A percentile compares a stretch with the other conserved stretches of the same genome.
Evolutionary conservation across 805 yeast species (phyloP).

Genomic region (Metschnikowia drakensbergensis): DNA sequence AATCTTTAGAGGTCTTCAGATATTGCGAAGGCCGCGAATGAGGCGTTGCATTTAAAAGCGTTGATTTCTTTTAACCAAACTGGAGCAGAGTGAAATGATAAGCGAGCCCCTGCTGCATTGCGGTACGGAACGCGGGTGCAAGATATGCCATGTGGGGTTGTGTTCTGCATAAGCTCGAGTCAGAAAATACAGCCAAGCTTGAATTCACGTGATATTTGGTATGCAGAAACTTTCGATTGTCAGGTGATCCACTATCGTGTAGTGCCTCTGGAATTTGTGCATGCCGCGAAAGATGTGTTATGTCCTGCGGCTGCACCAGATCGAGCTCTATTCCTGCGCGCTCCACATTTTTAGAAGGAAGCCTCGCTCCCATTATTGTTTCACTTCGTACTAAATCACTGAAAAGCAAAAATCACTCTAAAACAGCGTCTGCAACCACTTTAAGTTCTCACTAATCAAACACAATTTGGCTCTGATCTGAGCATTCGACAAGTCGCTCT

Average conservation of each 20-base stretch:
- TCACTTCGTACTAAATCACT: background rate
- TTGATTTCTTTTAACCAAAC: too few species aligned
- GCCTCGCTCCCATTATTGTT: constrained; percentile 1
- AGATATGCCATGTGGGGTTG: too few species aligned
- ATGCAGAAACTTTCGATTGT: background rate
- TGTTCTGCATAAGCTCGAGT: too few species aligned
- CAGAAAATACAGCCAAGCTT: too few species aligned
- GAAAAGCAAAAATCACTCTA: background rate
- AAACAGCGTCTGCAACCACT: background rate
- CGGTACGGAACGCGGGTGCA: too few species aligned
- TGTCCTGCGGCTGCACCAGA: constrained; percentile 3
- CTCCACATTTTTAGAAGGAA: constrained; percentile 4
- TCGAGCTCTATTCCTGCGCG: constrained; percentile 5
- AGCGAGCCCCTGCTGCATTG: too few species aligned
- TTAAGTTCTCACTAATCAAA: background rate
- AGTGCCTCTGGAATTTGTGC: background rate
- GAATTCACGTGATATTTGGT: too few species aligned
- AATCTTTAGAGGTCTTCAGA: too few species aligned
- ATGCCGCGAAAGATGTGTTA: constrained; percentile 2
- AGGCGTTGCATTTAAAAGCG: too few species aligned
- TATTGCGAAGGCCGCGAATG: too few species aligned
- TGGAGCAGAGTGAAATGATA: too few species aligned
- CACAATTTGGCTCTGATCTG: background rate
- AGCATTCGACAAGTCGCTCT: background rate
- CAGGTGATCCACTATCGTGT: too few species aligned